Conservation (phyloP, 2,329 filamentous ascomycete genomes). For the Monosporascus sp. region DNA sequence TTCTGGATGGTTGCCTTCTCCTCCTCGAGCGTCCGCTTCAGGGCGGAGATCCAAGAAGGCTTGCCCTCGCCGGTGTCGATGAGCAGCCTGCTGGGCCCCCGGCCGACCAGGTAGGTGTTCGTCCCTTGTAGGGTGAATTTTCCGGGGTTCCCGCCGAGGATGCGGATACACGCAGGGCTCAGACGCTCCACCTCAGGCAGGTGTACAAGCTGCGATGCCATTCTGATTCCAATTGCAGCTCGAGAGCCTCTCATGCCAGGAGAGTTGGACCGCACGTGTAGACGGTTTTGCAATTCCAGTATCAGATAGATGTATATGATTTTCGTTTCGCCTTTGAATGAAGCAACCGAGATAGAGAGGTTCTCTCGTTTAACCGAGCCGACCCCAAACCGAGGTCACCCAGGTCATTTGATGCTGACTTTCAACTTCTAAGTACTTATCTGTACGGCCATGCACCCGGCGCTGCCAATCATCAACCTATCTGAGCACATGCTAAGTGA, state of each 20-base stretch:
- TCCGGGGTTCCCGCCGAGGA: conserved; percentile 85
- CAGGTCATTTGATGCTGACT: not conserved
- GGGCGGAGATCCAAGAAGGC: conserved; percentile 62
- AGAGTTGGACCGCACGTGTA: not conserved
- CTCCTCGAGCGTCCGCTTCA: conserved; percentile 59
- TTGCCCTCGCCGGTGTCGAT: conserved; percentile 87
- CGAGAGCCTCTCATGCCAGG: conserved; percentile 17
- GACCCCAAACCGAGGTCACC: not conserved
- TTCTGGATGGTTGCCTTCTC: conserved; percentile 66
- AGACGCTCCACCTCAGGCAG: conserved; percentile 74
- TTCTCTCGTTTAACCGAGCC: not conserved
- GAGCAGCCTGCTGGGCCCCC: conserved; percentile 66
- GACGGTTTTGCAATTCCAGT: not conserved
- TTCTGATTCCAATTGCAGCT: conserved; percentile 30
- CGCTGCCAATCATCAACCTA: no score
- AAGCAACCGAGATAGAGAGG: not conserved
- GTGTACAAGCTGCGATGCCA: conserved; percentile 56
- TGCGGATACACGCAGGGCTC: conserved; percentile 71
- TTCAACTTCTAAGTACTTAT: not conserved
- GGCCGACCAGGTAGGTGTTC: conserved; percentile 90
- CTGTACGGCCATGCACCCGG: not conserved
- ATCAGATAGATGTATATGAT: not conserved
- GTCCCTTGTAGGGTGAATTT: conserved; percentile 76
- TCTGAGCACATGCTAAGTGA: not conserved
- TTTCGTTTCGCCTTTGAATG: not conserved